These are phyloP conservation scores for Penicillium sp. DNA, from an alignment of 2,329 filamentous ascomycete genomes.

Conservation along the genomic window DNA sequence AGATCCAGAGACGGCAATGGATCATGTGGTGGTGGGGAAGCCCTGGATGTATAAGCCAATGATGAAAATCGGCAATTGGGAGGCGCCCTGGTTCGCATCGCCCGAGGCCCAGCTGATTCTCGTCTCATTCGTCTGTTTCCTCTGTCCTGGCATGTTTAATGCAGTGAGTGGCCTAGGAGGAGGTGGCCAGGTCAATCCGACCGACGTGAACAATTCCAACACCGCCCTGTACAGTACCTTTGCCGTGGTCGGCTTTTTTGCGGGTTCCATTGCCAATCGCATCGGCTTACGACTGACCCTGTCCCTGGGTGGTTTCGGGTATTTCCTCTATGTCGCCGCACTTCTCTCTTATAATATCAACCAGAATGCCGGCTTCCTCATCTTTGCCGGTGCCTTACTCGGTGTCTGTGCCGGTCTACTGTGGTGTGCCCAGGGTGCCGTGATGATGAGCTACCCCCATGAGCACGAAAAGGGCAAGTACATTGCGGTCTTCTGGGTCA, in stretches of 20 bases:
- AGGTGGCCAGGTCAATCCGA: conserved; percentile 59
- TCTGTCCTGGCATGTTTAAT: conserved; percentile 74
- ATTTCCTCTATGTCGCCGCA: conserved; percentile 51
- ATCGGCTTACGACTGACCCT: conserved; percentile 46
- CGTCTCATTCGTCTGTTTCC: conserved; percentile 69
- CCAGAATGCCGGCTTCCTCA: conserved; percentile 48
- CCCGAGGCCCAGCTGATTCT: conserved; percentile 70
- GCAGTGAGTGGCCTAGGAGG: conserved; percentile 66
- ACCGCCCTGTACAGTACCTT: conserved; percentile 73
- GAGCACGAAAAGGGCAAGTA: conserved; percentile 83
- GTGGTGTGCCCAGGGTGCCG: conserved; percentile 53
- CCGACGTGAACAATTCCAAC: conserved; percentile 65
- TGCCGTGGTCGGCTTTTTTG: conserved; percentile 64
- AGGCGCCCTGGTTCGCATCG: conserved; percentile 69
- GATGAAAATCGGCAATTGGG: conserved; percentile 54
- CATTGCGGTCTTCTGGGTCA: conserved; percentile 91
- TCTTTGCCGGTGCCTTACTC: conserved; percentile 51
- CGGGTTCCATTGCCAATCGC: conserved; percentile 52
- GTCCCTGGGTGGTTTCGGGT: conserved; percentile 49
- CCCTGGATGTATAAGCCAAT: conserved; percentile 67
- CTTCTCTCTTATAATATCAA: conserved; percentile 54
- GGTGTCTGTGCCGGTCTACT: conserved; percentile 52
- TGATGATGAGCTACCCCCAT: conserved; percentile 77
- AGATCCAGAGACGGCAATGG: conserved; percentile 26
- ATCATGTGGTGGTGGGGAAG: conserved; percentile 30